phyloP scores from a whole-genome alignment of 1,284 basidiomycete genomes.

The Cystobasidiaceae sp. region DNA sequence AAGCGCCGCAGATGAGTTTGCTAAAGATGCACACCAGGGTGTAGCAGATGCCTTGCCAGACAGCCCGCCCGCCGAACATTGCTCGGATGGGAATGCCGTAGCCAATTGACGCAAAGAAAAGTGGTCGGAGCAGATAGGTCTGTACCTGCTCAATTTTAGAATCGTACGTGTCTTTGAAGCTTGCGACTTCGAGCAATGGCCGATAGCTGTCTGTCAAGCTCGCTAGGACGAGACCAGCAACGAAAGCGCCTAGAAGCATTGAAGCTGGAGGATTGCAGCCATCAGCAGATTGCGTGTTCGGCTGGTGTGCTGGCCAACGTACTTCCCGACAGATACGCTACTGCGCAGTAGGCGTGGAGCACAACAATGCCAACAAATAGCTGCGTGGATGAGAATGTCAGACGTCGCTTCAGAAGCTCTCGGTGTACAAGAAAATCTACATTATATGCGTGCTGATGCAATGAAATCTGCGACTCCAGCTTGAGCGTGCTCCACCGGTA shows the following conservation, averaged over 20 bases:
- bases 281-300: background rate
- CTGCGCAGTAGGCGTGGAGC: background rate
- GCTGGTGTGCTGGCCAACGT: background rate
- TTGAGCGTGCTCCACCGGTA: background rate
- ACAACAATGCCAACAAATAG: conserved; percentile 35
- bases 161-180: conserved; percentile 43
- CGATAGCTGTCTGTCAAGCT: background rate
- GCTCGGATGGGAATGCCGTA: conserved; percentile 55
- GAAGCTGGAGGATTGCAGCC: conserved; percentile 48
- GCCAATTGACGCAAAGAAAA: conserved; percentile 58
- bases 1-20: conserved; percentile 50
- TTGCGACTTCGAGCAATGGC: background rate
- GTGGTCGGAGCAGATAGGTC: conserved; percentile 51
- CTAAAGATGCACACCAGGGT: conserved; percentile 53
- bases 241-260: conserved; percentile 51
- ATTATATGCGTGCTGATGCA: conserved; percentile 9
- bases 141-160: conserved; percentile 47
- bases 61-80: conserved; percentile 50
- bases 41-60: conserved; percentile 56
- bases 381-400: background rate
- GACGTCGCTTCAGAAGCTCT: conserved; percentile 2
- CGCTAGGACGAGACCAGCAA: conserved; percentile 48
- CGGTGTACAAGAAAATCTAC: background rate
- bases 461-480: background rate
- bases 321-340: conserved; percentile 25